Evolutionary conservation across 306 rosid genomes (phyloP).

Genomic region (Cicer chorassanicum): DNA sequence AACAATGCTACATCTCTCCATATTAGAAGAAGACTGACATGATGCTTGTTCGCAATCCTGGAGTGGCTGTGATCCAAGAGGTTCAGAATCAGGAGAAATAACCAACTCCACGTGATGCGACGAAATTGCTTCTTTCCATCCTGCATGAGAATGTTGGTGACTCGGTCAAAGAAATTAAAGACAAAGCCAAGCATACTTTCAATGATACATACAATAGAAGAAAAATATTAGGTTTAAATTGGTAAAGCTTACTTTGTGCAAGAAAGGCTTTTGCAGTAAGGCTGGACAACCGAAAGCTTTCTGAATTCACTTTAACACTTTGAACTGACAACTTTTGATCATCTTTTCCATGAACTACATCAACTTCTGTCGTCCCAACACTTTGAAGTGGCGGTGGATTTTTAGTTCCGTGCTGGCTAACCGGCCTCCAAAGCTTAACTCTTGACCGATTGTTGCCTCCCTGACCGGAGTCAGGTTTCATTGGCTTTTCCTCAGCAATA

Average conservation of each 20-base stretch:
- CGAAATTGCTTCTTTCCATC: constrained; percentile 86
- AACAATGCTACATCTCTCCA: constrained; percentile 47
- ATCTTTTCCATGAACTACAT: constrained; percentile 51
- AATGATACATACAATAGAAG: neutral
- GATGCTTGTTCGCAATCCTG: constrained; percentile 49
- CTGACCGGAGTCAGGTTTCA: constrained; percentile 56
- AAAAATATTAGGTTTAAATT: neutral
- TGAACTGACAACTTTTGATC: constrained; percentile 46
- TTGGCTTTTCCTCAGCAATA: constrained; percentile 57
- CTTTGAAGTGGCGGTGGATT: constrained; percentile 52
- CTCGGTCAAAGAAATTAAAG: constrained; percentile 33
- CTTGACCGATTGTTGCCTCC: constrained; percentile 52
- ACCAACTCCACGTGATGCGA: constrained; percentile 73
- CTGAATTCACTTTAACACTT: constrained; percentile 46
- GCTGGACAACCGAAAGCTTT: constrained; percentile 53
- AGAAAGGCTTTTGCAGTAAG: constrained; percentile 78
- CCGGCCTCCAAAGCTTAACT: constrained; percentile 81
- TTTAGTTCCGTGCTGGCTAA: constrained; percentile 62
- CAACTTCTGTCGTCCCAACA: constrained; percentile 56
- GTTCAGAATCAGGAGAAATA: constrained; percentile 53
- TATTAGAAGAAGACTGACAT: constrained; percentile 45
- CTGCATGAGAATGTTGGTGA: constrained; percentile 53
- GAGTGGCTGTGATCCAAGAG: constrained; percentile 44
- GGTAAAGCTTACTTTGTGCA: constrained; percentile 64
- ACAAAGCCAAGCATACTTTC: constrained; percentile 29